A percentile compares a stretch with the other conserved stretches of the same genome.
These are phyloP conservation scores for Acorus gramineus DNA, from an alignment of 106 monocot genomes.

Conservation along the genomic window DNA sequence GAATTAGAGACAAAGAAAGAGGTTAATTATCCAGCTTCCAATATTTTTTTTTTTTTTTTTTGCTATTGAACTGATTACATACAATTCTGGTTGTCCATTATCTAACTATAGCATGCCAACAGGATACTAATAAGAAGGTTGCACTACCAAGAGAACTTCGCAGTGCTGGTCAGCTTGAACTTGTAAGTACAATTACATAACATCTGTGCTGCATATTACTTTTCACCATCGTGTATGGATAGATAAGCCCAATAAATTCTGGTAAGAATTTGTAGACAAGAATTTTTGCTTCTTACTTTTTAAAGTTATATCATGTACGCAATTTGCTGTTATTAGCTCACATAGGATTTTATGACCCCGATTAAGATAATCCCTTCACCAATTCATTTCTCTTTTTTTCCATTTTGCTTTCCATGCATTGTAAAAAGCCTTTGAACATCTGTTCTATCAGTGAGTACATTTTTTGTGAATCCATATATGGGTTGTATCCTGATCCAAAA, in stretches of 20 bases:
- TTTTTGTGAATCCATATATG: too few species aligned
- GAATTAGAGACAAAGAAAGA: slow-evolving; percentile 96
- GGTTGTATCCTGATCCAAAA: too few species aligned
- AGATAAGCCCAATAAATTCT: too few species aligned
- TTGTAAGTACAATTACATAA: slow-evolving; percentile 44
- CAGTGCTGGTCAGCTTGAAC: slow-evolving; percentile 78
- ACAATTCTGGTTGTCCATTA: not conserved
- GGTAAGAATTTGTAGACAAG: too few species aligned
- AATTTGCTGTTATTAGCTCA: not conserved
- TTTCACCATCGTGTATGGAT: not conserved
- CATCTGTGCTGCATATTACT: too few species aligned
- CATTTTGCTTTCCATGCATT: too few species aligned
- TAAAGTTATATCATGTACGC: not conserved
- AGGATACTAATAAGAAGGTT: slow-evolving; percentile 90
- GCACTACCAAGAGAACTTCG: slow-evolving; percentile 84
- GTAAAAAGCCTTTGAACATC: too few species aligned
- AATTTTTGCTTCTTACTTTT: not conserved
- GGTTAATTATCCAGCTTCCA: slow-evolving; percentile 23
- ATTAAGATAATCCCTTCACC: too few species aligned
- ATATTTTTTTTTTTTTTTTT: not conserved
- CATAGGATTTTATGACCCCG: too few species aligned
- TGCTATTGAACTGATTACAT: not conserved
- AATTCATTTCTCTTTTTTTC: too few species aligned
- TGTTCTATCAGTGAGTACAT: too few species aligned
- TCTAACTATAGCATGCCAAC: slow-evolving; percentile 6